Conservation (phyloP, 257 asterid genomes). For the Paulownia fortunei region DNA sequence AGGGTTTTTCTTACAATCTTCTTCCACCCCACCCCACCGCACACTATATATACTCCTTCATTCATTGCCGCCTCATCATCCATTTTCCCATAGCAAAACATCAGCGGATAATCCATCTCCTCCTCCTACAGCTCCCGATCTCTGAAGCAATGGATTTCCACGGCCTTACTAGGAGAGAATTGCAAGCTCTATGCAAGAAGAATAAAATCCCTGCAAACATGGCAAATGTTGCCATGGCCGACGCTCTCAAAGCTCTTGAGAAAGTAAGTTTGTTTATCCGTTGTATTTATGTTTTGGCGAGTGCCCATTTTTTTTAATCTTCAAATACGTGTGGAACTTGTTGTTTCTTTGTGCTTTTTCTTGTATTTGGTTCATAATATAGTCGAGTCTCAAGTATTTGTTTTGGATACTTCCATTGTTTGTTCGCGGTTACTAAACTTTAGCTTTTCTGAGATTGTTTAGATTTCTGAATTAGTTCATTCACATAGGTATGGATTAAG, state of each 20-base stretch:
- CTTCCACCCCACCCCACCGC: not conserved
- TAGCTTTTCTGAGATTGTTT: not conserved
- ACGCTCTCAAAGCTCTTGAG: constrained; percentile 60
- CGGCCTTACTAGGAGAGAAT: constrained; percentile 61
- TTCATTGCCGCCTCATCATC: constrained; percentile 23
- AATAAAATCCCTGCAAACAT: constrained; percentile 70
- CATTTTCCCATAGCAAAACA: not conserved
- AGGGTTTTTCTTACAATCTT: not conserved
- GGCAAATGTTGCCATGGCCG: constrained; percentile 68
- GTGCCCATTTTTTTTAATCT: not conserved
- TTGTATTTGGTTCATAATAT: not conserved
- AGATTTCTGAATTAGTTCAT: not conserved
- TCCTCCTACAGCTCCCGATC: constrained; percentile 5
- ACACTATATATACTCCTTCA: constrained; percentile 28
- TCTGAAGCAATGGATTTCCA: constrained; percentile 57
- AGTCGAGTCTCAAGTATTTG: not conserved
- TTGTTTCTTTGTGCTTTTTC: not conserved
- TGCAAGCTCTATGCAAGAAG: constrained; percentile 73
- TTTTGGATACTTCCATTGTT: not conserved
- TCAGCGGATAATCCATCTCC: not conserved
- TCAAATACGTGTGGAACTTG: not conserved
- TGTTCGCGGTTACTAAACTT: not conserved
- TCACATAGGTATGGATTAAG: not conserved
- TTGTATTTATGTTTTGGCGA: not conserved
- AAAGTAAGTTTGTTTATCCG: constrained; percentile 39